Evolutionary conservation across 371 early-diverging fungal species (phyloP).

Genomic region (Mucor racemosus): DNA sequence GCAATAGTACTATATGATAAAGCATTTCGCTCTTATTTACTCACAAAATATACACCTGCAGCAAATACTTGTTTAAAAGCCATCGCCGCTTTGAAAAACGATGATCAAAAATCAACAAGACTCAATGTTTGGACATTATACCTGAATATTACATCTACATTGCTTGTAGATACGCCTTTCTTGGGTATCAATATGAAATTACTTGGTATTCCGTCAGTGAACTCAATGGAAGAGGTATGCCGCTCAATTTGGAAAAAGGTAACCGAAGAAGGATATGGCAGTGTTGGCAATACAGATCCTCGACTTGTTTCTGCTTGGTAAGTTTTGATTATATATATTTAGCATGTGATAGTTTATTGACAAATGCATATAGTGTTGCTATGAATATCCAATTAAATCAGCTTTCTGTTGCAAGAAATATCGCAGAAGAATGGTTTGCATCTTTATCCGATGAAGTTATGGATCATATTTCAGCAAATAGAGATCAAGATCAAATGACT

Average conservation of each 20-base stretch:
- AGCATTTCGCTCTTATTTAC: slow-evolving; percentile 30
- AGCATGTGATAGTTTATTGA: not conserved
- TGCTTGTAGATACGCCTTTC: slow-evolving; percentile 11
- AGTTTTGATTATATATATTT: not conserved
- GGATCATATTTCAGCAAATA: slow-evolving; percentile 22
- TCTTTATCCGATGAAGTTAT: slow-evolving; percentile 32
- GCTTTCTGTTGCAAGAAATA: slow-evolving; percentile 34
- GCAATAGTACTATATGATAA: slow-evolving; percentile 26
- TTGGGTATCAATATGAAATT: slow-evolving; percentile 17
- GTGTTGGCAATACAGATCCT: slow-evolving; percentile 30
- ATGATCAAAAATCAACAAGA: slow-evolving; percentile 8
- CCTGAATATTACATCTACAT: slow-evolving; percentile 39
- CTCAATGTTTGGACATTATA: slow-evolving; percentile 39
- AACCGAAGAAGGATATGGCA: slow-evolving; percentile 21
- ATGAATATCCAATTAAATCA: slow-evolving; percentile 36
- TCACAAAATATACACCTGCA: slow-evolving; percentile 30
- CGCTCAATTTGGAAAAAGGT: slow-evolving; percentile 35
- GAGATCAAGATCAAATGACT: slow-evolving; percentile 14
- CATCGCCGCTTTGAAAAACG: slow-evolving; percentile 8
- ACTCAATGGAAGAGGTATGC: slow-evolving; percentile 25
- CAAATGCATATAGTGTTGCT: slow-evolving; percentile 26
- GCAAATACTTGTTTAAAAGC: slow-evolving; percentile 29
- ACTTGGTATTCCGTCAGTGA: slow-evolving; percentile 14
- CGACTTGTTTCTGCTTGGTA: slow-evolving; percentile 44
- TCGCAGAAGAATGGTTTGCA: slow-evolving; percentile 45